These are phyloP conservation scores for Epicoccum nigrum DNA, from an alignment of 2,329 filamentous ascomycete species.

Conservation along the genomic window DNA sequence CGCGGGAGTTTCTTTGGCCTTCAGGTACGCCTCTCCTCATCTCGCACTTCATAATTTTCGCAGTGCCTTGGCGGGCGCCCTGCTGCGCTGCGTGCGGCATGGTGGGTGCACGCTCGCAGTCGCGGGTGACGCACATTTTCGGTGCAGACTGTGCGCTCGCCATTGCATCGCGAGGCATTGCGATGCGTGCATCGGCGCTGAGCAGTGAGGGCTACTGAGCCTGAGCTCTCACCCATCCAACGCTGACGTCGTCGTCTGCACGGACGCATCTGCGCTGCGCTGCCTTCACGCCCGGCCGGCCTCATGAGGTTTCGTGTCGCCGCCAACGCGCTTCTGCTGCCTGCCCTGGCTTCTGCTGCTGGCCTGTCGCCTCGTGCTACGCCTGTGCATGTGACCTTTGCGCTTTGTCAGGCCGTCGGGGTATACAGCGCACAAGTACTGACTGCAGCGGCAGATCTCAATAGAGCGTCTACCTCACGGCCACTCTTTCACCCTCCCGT, in stretches of 20 bases:
- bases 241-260: slow-evolving; percentile 34
- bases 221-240: slow-evolving; percentile 18
- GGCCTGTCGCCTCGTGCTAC: slow-evolving; percentile 35
- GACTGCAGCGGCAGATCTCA: slow-evolving; percentile 23
- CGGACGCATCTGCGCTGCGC: slow-evolving; percentile 20
- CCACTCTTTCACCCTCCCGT: slow-evolving; percentile 39
- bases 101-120: slow-evolving; percentile 14
- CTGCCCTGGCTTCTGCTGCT: slow-evolving; percentile 4
- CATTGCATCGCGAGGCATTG: slow-evolving; percentile 5
- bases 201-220: slow-evolving; percentile 10
- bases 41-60: slow-evolving; percentile 31
- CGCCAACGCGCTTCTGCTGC: slow-evolving; percentile 13
- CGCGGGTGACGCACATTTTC: slow-evolving; percentile 19
- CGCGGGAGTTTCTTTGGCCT: slow-evolving; percentile 25
- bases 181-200: slow-evolving; percentile 15
- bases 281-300: slow-evolving; percentile 5
- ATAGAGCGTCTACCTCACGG: slow-evolving; percentile 30
- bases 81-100: slow-evolving; percentile 10
- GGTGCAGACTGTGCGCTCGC: slow-evolving; percentile 15
- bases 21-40: slow-evolving; percentile 7
- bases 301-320: neutral
- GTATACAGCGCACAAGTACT: slow-evolving; percentile 29
- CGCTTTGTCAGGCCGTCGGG: slow-evolving; percentile 34
- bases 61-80: slow-evolving; percentile 29
- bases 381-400: slow-evolving; percentile 35